phyloP scores from a whole-genome alignment of 768 basidiomycete genomes.

The Podaxis sp. region DNA sequence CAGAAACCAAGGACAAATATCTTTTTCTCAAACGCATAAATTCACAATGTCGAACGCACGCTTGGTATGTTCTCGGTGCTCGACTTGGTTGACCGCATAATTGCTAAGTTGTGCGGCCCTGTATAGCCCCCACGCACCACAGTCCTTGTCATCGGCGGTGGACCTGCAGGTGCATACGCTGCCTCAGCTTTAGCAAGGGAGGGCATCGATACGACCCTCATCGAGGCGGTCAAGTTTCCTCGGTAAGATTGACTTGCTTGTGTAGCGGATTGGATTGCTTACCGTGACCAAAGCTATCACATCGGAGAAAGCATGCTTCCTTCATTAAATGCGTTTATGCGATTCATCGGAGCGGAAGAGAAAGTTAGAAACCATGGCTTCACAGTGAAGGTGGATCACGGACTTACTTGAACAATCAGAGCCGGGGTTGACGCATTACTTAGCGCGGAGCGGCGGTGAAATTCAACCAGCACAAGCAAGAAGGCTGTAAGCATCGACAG shows the following conservation, averaged over 20 bases:
- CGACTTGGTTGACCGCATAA: not conserved
- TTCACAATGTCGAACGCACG: not conserved
- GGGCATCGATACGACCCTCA: conserved; percentile 30
- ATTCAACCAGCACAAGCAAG: conserved; percentile 31
- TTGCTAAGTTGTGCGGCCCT: not conserved
- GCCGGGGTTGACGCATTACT: not conserved
- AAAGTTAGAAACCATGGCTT: conserved; percentile 29
- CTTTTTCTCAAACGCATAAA: not conserved
- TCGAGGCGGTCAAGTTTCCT: conserved; percentile 42
- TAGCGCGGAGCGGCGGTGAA: conserved; percentile 39
- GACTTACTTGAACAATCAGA: not conserved
- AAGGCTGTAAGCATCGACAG: conserved; percentile 28
- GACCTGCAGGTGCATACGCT: conserved; percentile 44
- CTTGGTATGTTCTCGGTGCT: not conserved
- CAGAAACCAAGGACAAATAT: not conserved
- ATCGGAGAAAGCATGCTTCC: conserved; percentile 37
- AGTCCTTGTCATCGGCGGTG: conserved; percentile 39
- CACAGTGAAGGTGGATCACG: conserved; percentile 22
- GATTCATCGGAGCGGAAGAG: conserved; percentile 33
- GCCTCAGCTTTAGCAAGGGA: conserved; percentile 40
- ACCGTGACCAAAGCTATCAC: conserved; percentile 24
- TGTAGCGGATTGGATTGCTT: not conserved
- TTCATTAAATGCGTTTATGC: conserved; percentile 28
- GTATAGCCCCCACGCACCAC: conserved; percentile 17
- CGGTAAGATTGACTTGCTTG: conserved; percentile 15